Base-by-base conservation (phyloP, 805 yeast genomes). In the Saturnispora quitensis region DNA sequence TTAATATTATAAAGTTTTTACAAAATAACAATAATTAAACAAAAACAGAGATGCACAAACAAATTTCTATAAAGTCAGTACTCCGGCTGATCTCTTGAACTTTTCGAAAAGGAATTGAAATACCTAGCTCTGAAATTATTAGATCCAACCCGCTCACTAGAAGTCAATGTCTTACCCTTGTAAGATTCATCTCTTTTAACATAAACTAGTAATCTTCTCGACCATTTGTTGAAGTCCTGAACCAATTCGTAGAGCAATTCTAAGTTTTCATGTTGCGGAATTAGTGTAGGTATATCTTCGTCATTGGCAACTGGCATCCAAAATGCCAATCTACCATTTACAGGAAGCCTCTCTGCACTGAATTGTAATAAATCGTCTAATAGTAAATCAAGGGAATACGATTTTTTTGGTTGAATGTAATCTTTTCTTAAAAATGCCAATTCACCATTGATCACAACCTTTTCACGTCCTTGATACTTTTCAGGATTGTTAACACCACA, bases 301-400 rank as follows among this genome's bases (percentile, higher is more conserved):
- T 87, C 95, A 63, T 90, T 89, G 1, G 97, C 95, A 1, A 95
- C 85, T 0, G 99, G 99, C 93, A 90, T 88, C 99, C 99, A 93
- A 66, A 89, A 90, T 27, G 93, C 87, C 35, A 93, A 72, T 56
- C 98, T 72, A 0, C 97, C 96, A 7, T 78, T 79, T 2, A 80
- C 68, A 0, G 86, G 86, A 50, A 93, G 72, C 59, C 90, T 77
- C 13, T 75, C 72, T 3, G 89, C 80, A 0, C 96, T 77, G 71
- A 85, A 93, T 20, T 73, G 66, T 40, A 93, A 70, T 36, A 93
- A 70, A 63, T 91, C 97, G 58, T 84, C 87, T 40, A 93, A 70
- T 57, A 93, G 70, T 43, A 80, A 71, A 56, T 86, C 88, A 58
- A 93, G 73, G 52, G 86, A 84, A 62, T 89, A 89, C 0, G 96